Percentiles rank a stretch among this genome's conserved stretches.
These are phyloP conservation scores for Sordariomycetes sp. DNA, from an alignment of 2,329 filamentous ascomycete genomes.

Conservation along the genomic window DNA sequence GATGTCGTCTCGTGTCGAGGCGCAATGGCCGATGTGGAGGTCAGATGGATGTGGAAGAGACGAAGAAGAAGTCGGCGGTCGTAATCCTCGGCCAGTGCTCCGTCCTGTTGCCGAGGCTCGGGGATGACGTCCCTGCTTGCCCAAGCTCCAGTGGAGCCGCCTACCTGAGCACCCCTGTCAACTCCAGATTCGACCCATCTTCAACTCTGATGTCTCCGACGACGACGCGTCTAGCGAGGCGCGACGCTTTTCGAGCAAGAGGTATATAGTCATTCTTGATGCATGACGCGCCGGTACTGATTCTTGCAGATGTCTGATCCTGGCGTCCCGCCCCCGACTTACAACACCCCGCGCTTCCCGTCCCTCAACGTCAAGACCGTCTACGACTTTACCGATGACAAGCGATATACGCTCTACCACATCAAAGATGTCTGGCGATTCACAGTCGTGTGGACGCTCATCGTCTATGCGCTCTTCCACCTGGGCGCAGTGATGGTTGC, in stretches of 20 bases:
- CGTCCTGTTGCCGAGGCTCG: not conserved
- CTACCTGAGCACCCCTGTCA: too few relatives aligned
- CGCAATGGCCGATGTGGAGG: not conserved
- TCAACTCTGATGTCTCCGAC: too few relatives aligned
- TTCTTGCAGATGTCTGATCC: constrained; percentile 4
- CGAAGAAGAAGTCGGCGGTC: too few relatives aligned
- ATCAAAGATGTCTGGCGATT: constrained; percentile 77
- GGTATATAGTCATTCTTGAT: too few relatives aligned
- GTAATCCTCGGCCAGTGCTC: not conserved
- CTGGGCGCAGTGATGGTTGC: constrained; percentile 63
- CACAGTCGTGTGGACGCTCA: constrained; percentile 77
- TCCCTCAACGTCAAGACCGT: constrained; percentile 68
- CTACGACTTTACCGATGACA: constrained; percentile 29
- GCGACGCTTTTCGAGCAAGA: too few relatives aligned
- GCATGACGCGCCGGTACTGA: too few relatives aligned
- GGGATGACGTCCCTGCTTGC: not conserved
- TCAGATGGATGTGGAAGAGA: too few relatives aligned
- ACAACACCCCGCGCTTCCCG: constrained; percentile 65
- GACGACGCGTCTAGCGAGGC: too few relatives aligned
- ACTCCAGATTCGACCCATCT: too few relatives aligned
- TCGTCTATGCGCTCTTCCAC: constrained; percentile 70
- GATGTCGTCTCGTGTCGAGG: constrained; percentile 1
- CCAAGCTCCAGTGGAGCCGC: too few relatives aligned
- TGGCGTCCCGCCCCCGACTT: constrained; percentile 33
- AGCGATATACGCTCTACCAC: constrained; percentile 56